Conservation (phyloP, 2,329 filamentous ascomycete species). For the Xylariaceae sp. region DNA sequence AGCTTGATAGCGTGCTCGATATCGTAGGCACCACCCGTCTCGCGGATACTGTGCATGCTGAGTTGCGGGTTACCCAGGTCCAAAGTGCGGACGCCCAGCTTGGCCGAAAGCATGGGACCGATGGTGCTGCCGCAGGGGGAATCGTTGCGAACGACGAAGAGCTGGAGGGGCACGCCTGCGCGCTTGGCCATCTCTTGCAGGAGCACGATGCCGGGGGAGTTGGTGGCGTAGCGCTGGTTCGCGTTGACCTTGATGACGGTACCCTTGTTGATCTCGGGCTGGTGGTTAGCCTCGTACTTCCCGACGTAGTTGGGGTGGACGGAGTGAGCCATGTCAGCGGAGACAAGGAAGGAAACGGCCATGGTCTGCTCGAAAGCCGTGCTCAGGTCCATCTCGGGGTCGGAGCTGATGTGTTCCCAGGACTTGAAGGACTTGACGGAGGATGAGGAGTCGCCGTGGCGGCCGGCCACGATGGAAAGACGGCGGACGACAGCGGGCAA, state of each 20-base stretch:
- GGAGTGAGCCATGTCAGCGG: constrained; percentile 95
- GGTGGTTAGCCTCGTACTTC: constrained; percentile 89
- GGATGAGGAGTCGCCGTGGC: constrained; percentile 43
- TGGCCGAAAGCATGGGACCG: constrained; percentile 89
- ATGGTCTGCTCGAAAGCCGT: constrained; percentile 93
- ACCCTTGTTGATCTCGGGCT: constrained; percentile 93
- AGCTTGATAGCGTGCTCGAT: constrained; percentile 79
- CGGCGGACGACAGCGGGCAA: constrained; percentile 82
- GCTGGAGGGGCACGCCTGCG: constrained; percentile 77
- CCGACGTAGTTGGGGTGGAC: constrained; percentile 90
- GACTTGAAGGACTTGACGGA: constrained; percentile 45
- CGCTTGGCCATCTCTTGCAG: constrained; percentile 77
- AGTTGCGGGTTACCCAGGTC: constrained; percentile 92
- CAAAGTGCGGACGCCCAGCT: constrained; percentile 78
- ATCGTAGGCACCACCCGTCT: constrained; percentile 84
- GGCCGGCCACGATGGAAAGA: constrained; percentile 69
- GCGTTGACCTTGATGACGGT: constrained; percentile 98
- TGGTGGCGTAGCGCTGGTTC: constrained; percentile 94
- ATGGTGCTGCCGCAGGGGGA: constrained; percentile 94
- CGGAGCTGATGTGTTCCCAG: constrained; percentile 53
- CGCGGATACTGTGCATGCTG: constrained; percentile 94
- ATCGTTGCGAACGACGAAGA: constrained; percentile 96
- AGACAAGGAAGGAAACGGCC: constrained; percentile 85
- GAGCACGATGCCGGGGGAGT: constrained; percentile 89
- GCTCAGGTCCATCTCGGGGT: constrained; percentile 55